phyloP scores from a whole-genome alignment of 2,329 filamentous ascomycete species.

The Cercospora zeae-maydis region DNA sequence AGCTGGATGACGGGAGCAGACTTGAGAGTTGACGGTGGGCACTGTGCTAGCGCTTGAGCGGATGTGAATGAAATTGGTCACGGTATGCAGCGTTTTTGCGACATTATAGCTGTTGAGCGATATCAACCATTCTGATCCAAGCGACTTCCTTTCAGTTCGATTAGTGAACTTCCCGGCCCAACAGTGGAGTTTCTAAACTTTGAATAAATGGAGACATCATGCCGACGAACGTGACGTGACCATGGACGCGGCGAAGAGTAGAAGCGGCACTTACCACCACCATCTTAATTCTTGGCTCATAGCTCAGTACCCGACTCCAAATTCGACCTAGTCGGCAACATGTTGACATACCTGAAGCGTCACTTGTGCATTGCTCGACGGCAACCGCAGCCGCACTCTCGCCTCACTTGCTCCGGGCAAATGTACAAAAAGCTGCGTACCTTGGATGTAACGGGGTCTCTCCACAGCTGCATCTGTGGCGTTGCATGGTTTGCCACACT shows the following conservation, averaged over 20 bases:
- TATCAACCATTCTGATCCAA: not conserved
- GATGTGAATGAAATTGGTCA: not conserved
- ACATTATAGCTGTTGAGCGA: not conserved
- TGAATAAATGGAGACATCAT: not conserved
- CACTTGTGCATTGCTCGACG: not conserved
- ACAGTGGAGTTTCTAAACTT: not conserved
- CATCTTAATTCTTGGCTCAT: not conserved
- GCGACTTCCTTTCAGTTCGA: not conserved
- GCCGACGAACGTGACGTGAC: not conserved
- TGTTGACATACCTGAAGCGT: not conserved
- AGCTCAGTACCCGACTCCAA: not conserved
- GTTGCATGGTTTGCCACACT: not conserved
- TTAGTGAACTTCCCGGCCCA: not conserved
- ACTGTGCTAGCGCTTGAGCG: conserved; percentile 37
- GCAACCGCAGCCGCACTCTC: not conserved
- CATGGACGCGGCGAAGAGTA: not conserved
- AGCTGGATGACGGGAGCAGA: conserved; percentile 69
- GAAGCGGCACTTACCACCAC: not conserved
- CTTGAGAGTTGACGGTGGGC: conserved; percentile 68
- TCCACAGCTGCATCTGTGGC: not conserved
- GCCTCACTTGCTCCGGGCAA: not conserved
- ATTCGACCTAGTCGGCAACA: not conserved
- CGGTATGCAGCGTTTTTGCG: not conserved
- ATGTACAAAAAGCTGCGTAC: not conserved
- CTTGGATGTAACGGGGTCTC: not conserved